These are phyloP conservation scores for Saccharomyces hybrid DNA, from an alignment of 1,139 yeast genomes.

Conservation along the genomic window DNA sequence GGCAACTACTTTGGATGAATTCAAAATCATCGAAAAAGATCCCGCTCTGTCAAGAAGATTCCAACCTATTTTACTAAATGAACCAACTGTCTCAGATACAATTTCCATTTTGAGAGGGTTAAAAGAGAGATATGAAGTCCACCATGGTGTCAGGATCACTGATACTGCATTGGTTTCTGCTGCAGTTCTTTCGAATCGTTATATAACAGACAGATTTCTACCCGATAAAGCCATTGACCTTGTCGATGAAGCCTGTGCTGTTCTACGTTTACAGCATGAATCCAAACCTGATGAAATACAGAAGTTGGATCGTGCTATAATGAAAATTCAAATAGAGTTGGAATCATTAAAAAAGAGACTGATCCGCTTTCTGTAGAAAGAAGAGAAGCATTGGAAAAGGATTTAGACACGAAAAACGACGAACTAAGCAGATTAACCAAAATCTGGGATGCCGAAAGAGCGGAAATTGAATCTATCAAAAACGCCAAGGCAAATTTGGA, in stretches of 20 bases:
- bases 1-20: constrained; percentile 88
- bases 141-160: constrained; percentile 94
- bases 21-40: constrained; percentile 83
- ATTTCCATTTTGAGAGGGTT: constrained; percentile 87
- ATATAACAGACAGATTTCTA: constrained; percentile 80
- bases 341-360: constrained; percentile 90
- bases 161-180: constrained; percentile 93
- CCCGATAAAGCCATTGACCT: constrained; percentile 96
- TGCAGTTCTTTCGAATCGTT: constrained; percentile 81
- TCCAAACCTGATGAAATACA: constrained; percentile 94
- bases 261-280: constrained; percentile 87
- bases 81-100: constrained; percentile 89
- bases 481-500: constrained; percentile 75
- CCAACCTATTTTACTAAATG: constrained; percentile 79
- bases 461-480: constrained; percentile 67
- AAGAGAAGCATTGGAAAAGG: constrained; percentile 54
- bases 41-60: constrained; percentile 89
- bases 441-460: constrained; percentile 79
- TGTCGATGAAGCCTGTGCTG: constrained; percentile 96
- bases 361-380: constrained; percentile 79
- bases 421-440: constrained; percentile 65
- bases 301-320: constrained; percentile 75
- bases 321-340: constrained; percentile 91
- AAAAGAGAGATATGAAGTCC: constrained; percentile 91
- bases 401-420: constrained; percentile 51